Base-by-base conservation (phyloP, 148 eudicot genomes). In the Fagopyrum esculentum region DNA sequence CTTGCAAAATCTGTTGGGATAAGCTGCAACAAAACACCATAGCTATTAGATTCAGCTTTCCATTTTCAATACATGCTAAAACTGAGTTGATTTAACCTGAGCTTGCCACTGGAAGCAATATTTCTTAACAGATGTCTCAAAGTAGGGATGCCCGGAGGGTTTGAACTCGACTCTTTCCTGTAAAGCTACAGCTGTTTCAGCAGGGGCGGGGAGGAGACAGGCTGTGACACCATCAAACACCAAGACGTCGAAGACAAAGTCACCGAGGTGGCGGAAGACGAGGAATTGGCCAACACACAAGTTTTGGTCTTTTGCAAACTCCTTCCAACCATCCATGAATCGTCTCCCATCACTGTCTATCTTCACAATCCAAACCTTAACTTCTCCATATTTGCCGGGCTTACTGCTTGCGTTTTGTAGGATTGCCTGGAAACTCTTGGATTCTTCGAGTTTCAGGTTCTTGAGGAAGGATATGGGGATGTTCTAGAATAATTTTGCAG, bases 321-420 rank as follows among this genome's bases (percentile, higher is more conserved):
- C 75, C 29, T 56, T 71, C 79, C 79, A 77, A 6, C 75, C 70
- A 56, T 45, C 29, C 69, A 45, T 71, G 19, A 77, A 77, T 56
- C n/a, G 56, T 26, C 75, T 69, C 1, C 70, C 75, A 16, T 70
- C 79, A 35, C 40, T 35, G 71, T 77, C 54, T 35, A 77, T 6
- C 6, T 46, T 7, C 45, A 77, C 29, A 10, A 56, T 4, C 80
- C 71, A 77, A 46, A 2, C 40, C 40, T 35, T 35, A 35, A 35
- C 40, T 35, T 35, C 40, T 35, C 40, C 40, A 35, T 1, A 35
- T 35, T 35, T 2, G 3, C 40, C 40, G 40, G 40, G 40, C 3
- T 35, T 35, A 35, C 40, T 35, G 3, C 40, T 35, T 35, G 40
- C 40, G 40, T 35, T 35, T 35, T 2, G 2, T 35, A 35, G 40